A percentile compares a stretch with the other conserved stretches of the same genome.
Conservation (phyloP, 257 asterid species). For the Leptodermis oblonga region DNA sequence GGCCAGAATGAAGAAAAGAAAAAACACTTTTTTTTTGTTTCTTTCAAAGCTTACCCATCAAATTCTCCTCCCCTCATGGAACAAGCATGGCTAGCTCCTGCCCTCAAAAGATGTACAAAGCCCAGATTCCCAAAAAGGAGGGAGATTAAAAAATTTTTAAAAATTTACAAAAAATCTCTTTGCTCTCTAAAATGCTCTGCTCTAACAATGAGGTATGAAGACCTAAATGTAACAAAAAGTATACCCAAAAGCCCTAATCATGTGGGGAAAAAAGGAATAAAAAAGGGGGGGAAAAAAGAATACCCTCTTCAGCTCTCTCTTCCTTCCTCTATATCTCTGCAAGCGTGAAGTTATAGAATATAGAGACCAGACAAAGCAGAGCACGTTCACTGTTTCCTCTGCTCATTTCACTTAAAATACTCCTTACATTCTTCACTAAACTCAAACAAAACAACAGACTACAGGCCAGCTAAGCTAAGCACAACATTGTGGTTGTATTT, state of each 20-base stretch:
- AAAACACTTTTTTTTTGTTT: slow-evolving; percentile 7
- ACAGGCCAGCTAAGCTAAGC: slow-evolving; percentile 41
- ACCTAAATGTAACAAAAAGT: slow-evolving; percentile 23
- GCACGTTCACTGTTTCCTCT: slow-evolving; percentile 56
- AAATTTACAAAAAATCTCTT: too few species aligned
- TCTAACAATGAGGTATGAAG: slow-evolving; percentile 19
- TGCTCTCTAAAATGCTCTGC: slow-evolving; percentile 20
- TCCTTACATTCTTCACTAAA: slow-evolving; percentile 21
- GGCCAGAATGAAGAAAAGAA: slow-evolving; percentile 18
- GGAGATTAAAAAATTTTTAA: slow-evolving; percentile 12
- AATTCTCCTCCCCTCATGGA: slow-evolving; percentile 39
- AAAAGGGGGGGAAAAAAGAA: background rate
- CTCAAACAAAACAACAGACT: slow-evolving; percentile 39
- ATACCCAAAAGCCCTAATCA: slow-evolving; percentile 24
- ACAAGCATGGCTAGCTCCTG: slow-evolving; percentile 61
- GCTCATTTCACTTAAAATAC: slow-evolving; percentile 15
- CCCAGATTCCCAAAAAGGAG: slow-evolving; percentile 45
- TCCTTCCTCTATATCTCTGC: slow-evolving; percentile 24
- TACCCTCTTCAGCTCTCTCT: background rate
- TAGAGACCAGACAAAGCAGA: slow-evolving; percentile 45
- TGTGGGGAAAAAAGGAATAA: slow-evolving; percentile 5
- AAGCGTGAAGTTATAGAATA: slow-evolving; percentile 40
- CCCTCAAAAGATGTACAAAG: slow-evolving; percentile 62
- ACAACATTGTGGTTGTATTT: slow-evolving; percentile 7
- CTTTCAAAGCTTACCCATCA: slow-evolving; percentile 20